A percentile compares a stretch with the other conserved stretches of the same genome.
phyloP scores from a whole-genome alignment of 805 yeast genomes.

The Yamadazyma sp. region DNA sequence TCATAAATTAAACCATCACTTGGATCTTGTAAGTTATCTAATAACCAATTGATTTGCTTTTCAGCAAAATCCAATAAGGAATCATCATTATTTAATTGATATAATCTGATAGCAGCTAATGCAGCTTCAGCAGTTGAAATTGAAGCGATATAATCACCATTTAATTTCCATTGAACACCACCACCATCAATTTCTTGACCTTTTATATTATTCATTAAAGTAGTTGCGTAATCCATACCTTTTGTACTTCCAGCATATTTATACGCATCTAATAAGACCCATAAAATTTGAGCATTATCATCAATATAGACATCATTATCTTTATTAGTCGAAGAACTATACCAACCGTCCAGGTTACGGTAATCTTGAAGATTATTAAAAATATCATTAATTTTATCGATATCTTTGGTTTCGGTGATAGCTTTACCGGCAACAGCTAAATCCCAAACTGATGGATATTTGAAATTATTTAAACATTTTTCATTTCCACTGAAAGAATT shows the following conservation, averaged over 20 bases:
- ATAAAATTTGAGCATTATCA: constrained; percentile 26
- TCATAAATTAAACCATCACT: constrained; percentile 23
- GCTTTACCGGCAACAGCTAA: constrained; percentile 26
- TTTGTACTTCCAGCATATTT: constrained; percentile 14
- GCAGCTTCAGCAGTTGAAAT: constrained; percentile 29
- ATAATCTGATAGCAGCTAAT: constrained; percentile 23
- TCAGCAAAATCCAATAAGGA: constrained; percentile 16
- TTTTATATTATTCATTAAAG: constrained; percentile 3
- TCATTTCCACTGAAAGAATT: constrained; percentile 17
- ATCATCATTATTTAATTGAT: constrained; percentile 14
- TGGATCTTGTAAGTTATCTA: constrained; percentile 15
- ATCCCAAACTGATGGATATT: constrained; percentile 22
- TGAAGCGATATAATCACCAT: constrained; percentile 23
- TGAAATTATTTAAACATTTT: constrained; percentile 12
- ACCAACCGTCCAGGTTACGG: constrained; percentile 20
- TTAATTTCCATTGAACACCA: constrained; percentile 24
- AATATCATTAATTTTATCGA: constrained; percentile 10
- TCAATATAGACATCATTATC: constrained; percentile 26
- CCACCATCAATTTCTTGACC: constrained; percentile 27
- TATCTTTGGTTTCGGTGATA: constrained; percentile 13
- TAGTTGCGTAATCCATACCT: constrained; percentile 14
- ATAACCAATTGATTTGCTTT: constrained; percentile 14
- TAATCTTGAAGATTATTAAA: constrained; percentile 16
- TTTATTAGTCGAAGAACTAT: constrained; percentile 20
- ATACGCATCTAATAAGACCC: constrained; percentile 25